Percentiles rank a stretch among this genome's conserved stretches.
These are phyloP conservation scores for Hyphopichia fennica DNA, from an alignment of 1,139 yeast genomes.

Conservation along the genomic window DNA sequence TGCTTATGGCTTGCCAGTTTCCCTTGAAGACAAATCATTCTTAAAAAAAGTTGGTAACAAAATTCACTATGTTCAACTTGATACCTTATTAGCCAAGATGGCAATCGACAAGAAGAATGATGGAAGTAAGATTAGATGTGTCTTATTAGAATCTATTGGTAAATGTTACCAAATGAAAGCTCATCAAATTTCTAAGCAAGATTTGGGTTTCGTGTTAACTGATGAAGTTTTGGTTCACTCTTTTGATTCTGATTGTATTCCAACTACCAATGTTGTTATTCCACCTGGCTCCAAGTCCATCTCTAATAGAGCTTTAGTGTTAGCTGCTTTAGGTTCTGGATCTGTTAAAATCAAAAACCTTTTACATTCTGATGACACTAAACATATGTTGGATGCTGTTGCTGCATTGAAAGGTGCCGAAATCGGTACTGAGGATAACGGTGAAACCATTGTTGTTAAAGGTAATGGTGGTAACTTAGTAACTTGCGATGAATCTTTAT, in stretches of 20 bases:
- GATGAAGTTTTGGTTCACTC: slow-evolving; percentile 73
- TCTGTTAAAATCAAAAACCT: slow-evolving; percentile 79
- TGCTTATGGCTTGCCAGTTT: slow-evolving; percentile 83
- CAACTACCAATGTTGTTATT: slow-evolving; percentile 50
- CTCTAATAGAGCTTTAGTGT: slow-evolving; percentile 87
- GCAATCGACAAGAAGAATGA: slow-evolving; percentile 95
- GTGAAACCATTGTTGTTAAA: slow-evolving; percentile 78
- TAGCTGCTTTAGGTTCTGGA: slow-evolving; percentile 91
- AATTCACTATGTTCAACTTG: slow-evolving; percentile 63
- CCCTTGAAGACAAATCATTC: slow-evolving; percentile 66
- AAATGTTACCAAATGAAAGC: slow-evolving; percentile 88
- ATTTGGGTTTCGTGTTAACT: slow-evolving; percentile 79
- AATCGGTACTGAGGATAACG: slow-evolving; percentile 79
- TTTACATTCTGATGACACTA: slow-evolving; percentile 93
- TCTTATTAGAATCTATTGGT: slow-evolving; percentile 80
- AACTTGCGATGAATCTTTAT: slow-evolving; percentile 64
- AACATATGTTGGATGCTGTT: slow-evolving; percentile 91
- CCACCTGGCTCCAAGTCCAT: slow-evolving; percentile 99
- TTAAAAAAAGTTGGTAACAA: slow-evolving; percentile 70
- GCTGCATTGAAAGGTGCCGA: slow-evolving; percentile 77
- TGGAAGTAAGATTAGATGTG: slow-evolving; percentile 86
- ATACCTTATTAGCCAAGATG: slow-evolving; percentile 76
- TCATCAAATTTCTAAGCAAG: slow-evolving; percentile 76
- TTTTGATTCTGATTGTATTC: slow-evolving; percentile 34
- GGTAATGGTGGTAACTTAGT: slow-evolving; percentile 83